phyloP scores from a whole-genome alignment of 179 eudicot genomes.

The Silene vulgaris region DNA sequence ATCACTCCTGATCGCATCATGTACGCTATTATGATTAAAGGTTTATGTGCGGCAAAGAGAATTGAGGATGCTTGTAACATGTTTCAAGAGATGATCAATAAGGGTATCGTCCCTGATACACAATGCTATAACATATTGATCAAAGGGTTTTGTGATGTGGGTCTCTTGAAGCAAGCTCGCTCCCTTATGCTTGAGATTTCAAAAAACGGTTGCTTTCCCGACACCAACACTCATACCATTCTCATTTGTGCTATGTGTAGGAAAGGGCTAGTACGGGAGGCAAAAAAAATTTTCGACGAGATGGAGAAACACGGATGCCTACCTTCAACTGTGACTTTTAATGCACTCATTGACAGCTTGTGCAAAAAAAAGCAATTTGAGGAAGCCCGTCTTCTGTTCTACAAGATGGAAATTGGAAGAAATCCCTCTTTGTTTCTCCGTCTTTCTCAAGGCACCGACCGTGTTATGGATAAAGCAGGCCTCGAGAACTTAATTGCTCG shows the following conservation, averaged over 20 bases:
- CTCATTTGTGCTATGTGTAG: constrained; percentile 71
- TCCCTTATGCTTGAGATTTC: constrained; percentile 65
- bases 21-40: constrained; percentile 68
- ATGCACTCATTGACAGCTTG: constrained; percentile 72
- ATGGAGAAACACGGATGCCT: constrained; percentile 75
- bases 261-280: constrained; percentile 62
- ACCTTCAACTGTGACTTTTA: constrained; percentile 65
- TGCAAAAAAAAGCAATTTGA: constrained; percentile 58
- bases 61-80: constrained; percentile 48
- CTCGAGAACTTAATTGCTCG: constrained; percentile 43
- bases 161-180: constrained; percentile 56
- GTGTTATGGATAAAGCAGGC: constrained; percentile 47
- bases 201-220: constrained; percentile 41
- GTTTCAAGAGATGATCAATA: constrained; percentile 52
- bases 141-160: constrained; percentile 66
- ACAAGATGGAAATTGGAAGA: constrained; percentile 77
- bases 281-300: constrained; percentile 49
- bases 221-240: constrained; percentile 57
- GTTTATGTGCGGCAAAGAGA: constrained; percentile 44
- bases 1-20: constrained; percentile 52
- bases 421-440: constrained; percentile 71
- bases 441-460: constrained; percentile 63
- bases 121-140: constrained; percentile 67
- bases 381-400: constrained; percentile 55
- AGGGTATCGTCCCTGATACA: constrained; percentile 61